Evolutionary conservation across 495 filamentous ascomycete species (phyloP).

Genomic region (Talaromyces thailandensis): DNA sequence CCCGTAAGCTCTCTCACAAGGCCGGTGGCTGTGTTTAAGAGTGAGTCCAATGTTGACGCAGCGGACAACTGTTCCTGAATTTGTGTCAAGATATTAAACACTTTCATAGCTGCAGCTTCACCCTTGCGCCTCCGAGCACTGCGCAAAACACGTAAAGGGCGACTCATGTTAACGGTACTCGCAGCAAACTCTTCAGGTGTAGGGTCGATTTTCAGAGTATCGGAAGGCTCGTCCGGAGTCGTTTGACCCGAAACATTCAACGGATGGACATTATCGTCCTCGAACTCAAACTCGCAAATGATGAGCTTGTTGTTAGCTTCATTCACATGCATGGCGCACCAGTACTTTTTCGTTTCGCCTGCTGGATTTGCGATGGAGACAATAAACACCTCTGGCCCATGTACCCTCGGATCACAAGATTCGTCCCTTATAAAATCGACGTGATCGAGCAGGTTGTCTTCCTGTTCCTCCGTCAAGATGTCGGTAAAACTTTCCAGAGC

Average conservation of each 20-base stretch:
- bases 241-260: conserved; percentile 48
- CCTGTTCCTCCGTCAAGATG: conserved; percentile 73
- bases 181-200: conserved; percentile 64
- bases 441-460: conserved; percentile 75
- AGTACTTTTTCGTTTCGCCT: conserved; percentile 54
- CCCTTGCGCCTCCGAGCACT: conserved; percentile 68
- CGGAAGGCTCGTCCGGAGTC: conserved; percentile 53
- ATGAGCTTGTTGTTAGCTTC: conserved; percentile 56
- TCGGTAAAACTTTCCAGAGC: conserved; percentile 65
- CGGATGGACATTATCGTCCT: conserved; percentile 70
- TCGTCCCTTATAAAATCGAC: conserved; percentile 81
- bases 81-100: conserved; percentile 86
- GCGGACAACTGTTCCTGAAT: conserved; percentile 71
- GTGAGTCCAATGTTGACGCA: conserved; percentile 54
- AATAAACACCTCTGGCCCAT: conserved; percentile 83
- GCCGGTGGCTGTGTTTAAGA: conserved; percentile 28
- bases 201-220: conserved; percentile 63
- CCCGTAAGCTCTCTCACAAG: conserved; percentile 77
- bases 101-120: conserved; percentile 86
- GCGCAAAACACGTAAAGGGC: conserved; percentile 70
- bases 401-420: conserved; percentile 52
- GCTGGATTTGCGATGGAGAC: conserved; percentile 53
- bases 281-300: conserved; percentile 88
- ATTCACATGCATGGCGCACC: conserved; percentile 82
- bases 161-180: conserved; percentile 51